Conservation (phyloP, 352 stramenopile genomes). For the Pythium phragmiticola region DNA sequence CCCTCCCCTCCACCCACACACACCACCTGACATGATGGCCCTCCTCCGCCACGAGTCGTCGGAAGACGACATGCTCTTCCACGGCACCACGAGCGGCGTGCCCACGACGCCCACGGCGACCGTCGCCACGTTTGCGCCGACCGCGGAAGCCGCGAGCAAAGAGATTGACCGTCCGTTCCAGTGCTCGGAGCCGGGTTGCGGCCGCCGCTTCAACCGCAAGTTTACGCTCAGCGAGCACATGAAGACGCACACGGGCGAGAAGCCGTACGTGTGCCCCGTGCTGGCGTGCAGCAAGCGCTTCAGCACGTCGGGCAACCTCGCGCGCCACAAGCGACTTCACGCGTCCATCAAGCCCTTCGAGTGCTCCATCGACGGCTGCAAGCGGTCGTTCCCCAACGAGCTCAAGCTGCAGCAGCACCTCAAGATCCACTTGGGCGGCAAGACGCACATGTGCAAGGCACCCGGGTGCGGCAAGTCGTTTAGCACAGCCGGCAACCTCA, state of each 20-base stretch:
- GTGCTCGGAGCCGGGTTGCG: constrained; percentile 44
- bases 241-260: constrained; percentile 82
- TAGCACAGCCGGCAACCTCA: constrained; percentile 54
- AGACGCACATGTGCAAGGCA: constrained; percentile 44
- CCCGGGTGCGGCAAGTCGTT: constrained; percentile 47
- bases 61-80: constrained; percentile 8
- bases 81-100: constrained; percentile 4
- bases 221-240: constrained; percentile 77
- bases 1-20: background rate
- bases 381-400: constrained; percentile 21
- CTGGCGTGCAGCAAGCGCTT: constrained; percentile 60
- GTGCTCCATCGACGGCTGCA: constrained; percentile 15
- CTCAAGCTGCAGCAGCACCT: constrained; percentile 19
- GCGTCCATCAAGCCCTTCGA: constrained; percentile 28
- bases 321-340: constrained; percentile 65
- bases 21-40: constrained; percentile 10
- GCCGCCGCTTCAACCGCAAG: constrained; percentile 63
- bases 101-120: constrained; percentile 19
- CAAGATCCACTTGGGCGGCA: constrained; percentile 30
- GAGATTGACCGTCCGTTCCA: constrained; percentile 30
- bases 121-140: constrained; percentile 5
- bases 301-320: constrained; percentile 66
- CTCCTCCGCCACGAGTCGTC: constrained; percentile 11
- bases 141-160: constrained; percentile 1
- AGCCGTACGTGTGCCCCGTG: constrained; percentile 51